Conservation (phyloP, 108 stramenopile genomes). For the Aurantiochytrium sp. region DNA sequence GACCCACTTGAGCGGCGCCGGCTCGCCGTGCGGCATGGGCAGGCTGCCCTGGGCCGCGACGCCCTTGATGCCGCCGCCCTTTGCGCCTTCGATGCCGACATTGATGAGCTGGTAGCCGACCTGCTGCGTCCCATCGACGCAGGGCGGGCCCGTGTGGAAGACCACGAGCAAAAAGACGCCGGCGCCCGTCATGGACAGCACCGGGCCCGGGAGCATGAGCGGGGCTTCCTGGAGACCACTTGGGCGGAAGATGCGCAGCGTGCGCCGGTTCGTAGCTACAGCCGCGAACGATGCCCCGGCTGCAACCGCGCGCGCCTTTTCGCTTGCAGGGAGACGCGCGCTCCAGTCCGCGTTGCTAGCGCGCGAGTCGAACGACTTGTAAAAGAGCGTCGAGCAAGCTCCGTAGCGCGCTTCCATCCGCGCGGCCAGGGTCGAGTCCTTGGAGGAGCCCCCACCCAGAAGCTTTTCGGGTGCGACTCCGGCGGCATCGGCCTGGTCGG, state of each 20-base stretch:
- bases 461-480: background rate
- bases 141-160: background rate
- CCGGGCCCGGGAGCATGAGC: background rate
- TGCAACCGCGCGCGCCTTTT: background rate
- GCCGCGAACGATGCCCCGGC: background rate
- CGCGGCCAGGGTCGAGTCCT: background rate
- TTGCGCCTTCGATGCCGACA: background rate
- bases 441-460: background rate
- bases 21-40: background rate
- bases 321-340: background rate
- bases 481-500: background rate
- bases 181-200: background rate
- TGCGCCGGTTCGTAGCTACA: slow-evolving; percentile 2
- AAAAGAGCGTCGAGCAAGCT: background rate
- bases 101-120: background rate
- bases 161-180: slow-evolving; percentile 17
- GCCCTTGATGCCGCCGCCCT: background rate
- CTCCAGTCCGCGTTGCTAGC: background rate
- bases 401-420: background rate
- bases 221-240: slow-evolving; percentile 19
- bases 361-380: slow-evolving; percentile 27
- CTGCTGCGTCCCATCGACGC: background rate
- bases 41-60: background rate
- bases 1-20: background rate
- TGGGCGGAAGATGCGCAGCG: slow-evolving; percentile 12